phyloP scores from a whole-genome alignment of 2,329 filamentous ascomycete genomes.

The Amauroascus niger region DNA sequence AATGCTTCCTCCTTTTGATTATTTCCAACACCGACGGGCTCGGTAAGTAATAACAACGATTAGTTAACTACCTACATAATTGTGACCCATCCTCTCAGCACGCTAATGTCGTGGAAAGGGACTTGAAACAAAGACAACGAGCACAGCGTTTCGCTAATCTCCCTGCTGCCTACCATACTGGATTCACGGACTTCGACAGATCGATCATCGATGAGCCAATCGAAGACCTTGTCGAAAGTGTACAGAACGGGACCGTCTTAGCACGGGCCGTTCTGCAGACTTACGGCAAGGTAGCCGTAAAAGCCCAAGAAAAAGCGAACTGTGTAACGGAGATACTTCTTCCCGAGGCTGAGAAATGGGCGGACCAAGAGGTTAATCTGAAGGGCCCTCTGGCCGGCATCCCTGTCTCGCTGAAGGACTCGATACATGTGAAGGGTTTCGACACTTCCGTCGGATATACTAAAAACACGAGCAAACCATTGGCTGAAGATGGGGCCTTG shows the following conservation, averaged over 20 bases:
- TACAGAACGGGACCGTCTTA: slow-evolving; percentile 57
- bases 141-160: slow-evolving; percentile 58
- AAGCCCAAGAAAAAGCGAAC: slow-evolving; percentile 78
- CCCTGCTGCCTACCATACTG: slow-evolving; percentile 53
- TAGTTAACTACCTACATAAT: too few species aligned
- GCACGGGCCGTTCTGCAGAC: slow-evolving; percentile 68
- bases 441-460: slow-evolving; percentile 77
- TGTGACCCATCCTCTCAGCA: slow-evolving; percentile 1
- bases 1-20: slow-evolving; percentile 51
- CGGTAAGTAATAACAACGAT: slow-evolving; percentile 46
- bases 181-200: slow-evolving; percentile 56
- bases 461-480: slow-evolving; percentile 57
- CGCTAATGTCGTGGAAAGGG: slow-evolving; percentile 41
- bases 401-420: slow-evolving; percentile 72
- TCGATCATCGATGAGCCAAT: slow-evolving; percentile 64
- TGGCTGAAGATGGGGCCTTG: slow-evolving; percentile 58
- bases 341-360: slow-evolving; percentile 65
- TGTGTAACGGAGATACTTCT: slow-evolving; percentile 83
- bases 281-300: slow-evolving; percentile 77
- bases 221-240: slow-evolving; percentile 63
- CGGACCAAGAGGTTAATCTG: slow-evolving; percentile 53
- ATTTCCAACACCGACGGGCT: slow-evolving; percentile 60
- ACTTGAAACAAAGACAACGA: slow-evolving; percentile 70
- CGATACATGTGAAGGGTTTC: slow-evolving; percentile 69
- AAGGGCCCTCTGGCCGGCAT: slow-evolving; percentile 78